These are phyloP conservation scores for Ophiostoma pallidulum DNA, from an alignment of 2,329 filamentous ascomycete genomes.

Conservation along the genomic window DNA sequence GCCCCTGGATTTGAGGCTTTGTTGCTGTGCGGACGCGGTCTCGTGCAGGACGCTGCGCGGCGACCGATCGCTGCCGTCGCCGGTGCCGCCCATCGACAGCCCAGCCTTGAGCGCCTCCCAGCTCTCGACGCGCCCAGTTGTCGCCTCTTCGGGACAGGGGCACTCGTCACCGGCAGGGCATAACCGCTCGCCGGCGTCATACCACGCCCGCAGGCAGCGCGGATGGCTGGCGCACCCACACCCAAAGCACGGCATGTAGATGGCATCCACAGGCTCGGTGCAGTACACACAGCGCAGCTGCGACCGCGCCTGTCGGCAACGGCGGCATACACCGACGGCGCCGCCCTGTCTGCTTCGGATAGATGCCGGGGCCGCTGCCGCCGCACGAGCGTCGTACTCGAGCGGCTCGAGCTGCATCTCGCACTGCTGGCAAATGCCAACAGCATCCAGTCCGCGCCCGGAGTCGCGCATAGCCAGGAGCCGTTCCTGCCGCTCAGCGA, in stretches of 20 bases:
- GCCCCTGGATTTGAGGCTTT: conserved; percentile 1
- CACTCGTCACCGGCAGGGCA: conserved; percentile 59
- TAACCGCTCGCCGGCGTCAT: conserved; percentile 43
- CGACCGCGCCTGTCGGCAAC: conserved; percentile 45
- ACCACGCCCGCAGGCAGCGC: conserved; percentile 49
- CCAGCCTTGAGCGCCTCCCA: conserved; percentile 48
- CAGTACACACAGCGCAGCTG: conserved; percentile 56
- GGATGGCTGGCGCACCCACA: conserved; percentile 56
- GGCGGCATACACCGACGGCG: conserved; percentile 39
- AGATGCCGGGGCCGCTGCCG: conserved; percentile 25
- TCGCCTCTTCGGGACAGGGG: conserved; percentile 48
- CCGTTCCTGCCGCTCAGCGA: conserved; percentile 39
- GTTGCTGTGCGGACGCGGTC: neutral
- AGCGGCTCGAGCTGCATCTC: conserved; percentile 53
- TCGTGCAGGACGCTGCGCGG: too few species aligned
- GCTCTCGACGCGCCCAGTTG: conserved; percentile 48
- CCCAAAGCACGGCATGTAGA: conserved; percentile 52
- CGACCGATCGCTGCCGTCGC: neutral
- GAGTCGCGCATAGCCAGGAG: conserved; percentile 41
- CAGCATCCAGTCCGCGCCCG: conserved; percentile 51
- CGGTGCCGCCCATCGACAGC: conserved; percentile 12
- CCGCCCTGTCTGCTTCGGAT: conserved; percentile 7
- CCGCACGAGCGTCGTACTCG: conserved; percentile 32
- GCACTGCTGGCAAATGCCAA: conserved; percentile 52
- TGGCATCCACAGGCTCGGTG: conserved; percentile 47